phyloP scores from a whole-genome alignment of 768 basidiomycete genomes.

The Tricholoma matsutake region DNA sequence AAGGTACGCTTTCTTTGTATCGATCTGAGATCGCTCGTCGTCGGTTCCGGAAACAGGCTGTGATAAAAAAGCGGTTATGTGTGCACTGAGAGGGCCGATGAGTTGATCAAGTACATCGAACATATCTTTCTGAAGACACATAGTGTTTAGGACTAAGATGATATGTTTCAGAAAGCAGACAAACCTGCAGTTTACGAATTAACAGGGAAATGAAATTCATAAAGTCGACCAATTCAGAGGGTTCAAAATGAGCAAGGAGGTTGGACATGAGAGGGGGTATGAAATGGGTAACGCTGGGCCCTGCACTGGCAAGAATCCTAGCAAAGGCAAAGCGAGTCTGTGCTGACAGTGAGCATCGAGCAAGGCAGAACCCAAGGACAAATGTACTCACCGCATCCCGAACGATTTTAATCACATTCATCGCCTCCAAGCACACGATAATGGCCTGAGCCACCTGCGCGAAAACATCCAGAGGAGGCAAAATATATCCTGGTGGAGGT shows the following conservation, averaged over 20 bases:
- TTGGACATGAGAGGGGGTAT: slow-evolving; percentile 89
- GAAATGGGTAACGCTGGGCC: slow-evolving; percentile 78
- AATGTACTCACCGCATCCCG: slow-evolving; percentile 78
- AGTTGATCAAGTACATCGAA: slow-evolving; percentile 88
- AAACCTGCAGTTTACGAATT: slow-evolving; percentile 87
- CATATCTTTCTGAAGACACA: slow-evolving; percentile 64
- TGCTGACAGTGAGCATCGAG: slow-evolving; percentile 8
- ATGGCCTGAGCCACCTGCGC: slow-evolving; percentile 83
- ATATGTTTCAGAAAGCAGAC: neutral
- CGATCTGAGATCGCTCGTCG: slow-evolving; percentile 70
- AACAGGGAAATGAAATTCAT: slow-evolving; percentile 92
- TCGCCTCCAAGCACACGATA: slow-evolving; percentile 79
- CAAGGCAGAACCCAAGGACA: neutral
- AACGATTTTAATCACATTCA: slow-evolving; percentile 84
- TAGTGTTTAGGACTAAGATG: neutral
- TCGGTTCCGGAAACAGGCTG: slow-evolving; percentile 86
- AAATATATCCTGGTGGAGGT: slow-evolving; percentile 59
- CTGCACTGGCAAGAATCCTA: slow-evolving; percentile 86
- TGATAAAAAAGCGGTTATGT: slow-evolving; percentile 76
- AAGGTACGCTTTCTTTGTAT: slow-evolving; percentile 89
- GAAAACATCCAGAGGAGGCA: slow-evolving; percentile 78
- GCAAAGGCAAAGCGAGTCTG: slow-evolving; percentile 94
- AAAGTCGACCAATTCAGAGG: slow-evolving; percentile 90
- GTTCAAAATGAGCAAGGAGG: slow-evolving; percentile 89
- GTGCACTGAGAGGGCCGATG: slow-evolving; percentile 79